phyloP scores from a whole-genome alignment of 306 rosid species.

The Quercus ilex region DNA sequence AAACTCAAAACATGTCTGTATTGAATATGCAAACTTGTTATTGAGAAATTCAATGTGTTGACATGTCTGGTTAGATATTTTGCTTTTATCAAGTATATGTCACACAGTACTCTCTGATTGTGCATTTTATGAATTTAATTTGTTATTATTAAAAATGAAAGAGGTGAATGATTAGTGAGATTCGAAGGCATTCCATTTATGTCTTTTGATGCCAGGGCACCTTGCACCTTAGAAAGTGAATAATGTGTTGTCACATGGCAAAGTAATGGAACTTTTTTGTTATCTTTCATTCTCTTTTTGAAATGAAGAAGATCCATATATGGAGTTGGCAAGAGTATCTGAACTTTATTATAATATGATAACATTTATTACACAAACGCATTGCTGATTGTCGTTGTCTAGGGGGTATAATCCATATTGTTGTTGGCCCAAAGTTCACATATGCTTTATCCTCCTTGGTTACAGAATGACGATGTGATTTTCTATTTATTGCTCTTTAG shows the following conservation, averaged over 20 bases:
- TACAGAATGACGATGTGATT: neutral
- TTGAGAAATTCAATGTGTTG: neutral
- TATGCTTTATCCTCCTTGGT: constrained; percentile 18
- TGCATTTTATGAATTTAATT: neutral
- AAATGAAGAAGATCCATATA: neutral
- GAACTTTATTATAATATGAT: neutral
- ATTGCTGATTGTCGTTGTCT: neutral
- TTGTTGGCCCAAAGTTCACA: constrained; percentile 2
- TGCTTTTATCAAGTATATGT: neutral
- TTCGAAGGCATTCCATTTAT: neutral
- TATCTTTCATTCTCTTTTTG: neutral
- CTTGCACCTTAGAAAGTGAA: neutral
- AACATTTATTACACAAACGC: neutral
- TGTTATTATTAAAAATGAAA: neutral
- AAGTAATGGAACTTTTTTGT: neutral
- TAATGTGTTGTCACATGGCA: neutral
- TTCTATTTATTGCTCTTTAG: neutral
- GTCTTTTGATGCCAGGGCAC: neutral
- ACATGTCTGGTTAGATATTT: neutral
- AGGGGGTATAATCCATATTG: neutral
- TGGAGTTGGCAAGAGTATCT: neutral
- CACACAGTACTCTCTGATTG: neutral
- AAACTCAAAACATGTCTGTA: neutral
- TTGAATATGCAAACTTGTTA: neutral
- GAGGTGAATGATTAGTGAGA: neutral